Conservation (phyloP, 805 yeast species). For the Pachysolen tannophilus region DNA sequence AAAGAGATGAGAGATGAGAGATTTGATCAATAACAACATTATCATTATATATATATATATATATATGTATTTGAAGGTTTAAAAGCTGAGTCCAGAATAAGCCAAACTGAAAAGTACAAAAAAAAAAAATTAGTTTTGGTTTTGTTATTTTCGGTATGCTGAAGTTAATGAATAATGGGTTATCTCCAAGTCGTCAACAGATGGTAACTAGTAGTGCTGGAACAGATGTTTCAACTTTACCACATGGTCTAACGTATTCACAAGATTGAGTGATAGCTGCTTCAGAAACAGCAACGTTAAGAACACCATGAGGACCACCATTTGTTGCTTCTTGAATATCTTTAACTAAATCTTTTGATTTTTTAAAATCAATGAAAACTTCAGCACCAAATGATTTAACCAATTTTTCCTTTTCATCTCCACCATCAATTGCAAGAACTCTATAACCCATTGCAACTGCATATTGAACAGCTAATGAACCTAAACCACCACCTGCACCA, state of each 20-base stretch:
- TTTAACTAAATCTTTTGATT: conserved; percentile 31
- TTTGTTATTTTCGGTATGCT: too few relatives aligned
- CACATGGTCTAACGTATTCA: conserved; percentile 50
- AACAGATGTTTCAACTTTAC: too few relatives aligned
- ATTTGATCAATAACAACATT: too few relatives aligned
- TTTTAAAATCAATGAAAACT: conserved; percentile 46
- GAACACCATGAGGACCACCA: conserved; percentile 60
- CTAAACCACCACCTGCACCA: conserved; percentile 82
- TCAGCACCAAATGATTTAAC: conserved; percentile 57
- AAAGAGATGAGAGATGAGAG: too few relatives aligned
- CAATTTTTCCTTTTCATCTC: conserved; percentile 53
- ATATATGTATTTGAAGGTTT: too few relatives aligned
- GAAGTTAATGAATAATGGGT: too few relatives aligned
- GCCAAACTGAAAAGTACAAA: too few relatives aligned
- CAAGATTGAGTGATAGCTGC: conserved; percentile 44
- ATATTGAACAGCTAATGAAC: conserved; percentile 68
- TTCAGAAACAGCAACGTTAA: conserved; percentile 55
- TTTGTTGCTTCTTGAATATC: conserved; percentile 32
- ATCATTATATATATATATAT: too few relatives aligned
- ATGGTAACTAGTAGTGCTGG: too few relatives aligned
- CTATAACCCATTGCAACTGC: conserved; percentile 69
- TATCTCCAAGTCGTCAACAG: too few relatives aligned
- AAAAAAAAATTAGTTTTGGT: too few relatives aligned
- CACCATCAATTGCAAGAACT: conserved; percentile 70
- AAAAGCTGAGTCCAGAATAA: too few relatives aligned